These are phyloP conservation scores for Boletus fagicola DNA, from an alignment of 768 basidiomycete species.

Conservation along the genomic window DNA sequence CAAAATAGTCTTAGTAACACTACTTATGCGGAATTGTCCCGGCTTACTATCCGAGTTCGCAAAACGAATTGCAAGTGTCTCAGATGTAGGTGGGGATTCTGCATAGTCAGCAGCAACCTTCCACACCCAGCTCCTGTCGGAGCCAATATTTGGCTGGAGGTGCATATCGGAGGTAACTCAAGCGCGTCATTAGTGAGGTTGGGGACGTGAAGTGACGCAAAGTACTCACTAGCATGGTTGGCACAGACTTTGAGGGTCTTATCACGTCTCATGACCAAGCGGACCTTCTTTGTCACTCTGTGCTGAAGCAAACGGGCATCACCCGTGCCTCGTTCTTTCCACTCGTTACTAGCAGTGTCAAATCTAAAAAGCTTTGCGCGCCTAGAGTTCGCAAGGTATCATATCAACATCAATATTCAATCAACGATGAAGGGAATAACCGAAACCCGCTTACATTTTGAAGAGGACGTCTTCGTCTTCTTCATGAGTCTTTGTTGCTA, in stretches of 20 bases:
- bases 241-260: slow-evolving; percentile 99
- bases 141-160: slow-evolving; percentile 96
- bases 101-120: slow-evolving; percentile 95
- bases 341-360: slow-evolving; percentile 71
- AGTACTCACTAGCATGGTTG: slow-evolving; percentile 83
- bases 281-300: slow-evolving; percentile 86
- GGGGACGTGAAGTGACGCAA: neutral
- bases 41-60: slow-evolving; percentile 91
- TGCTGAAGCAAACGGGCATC: slow-evolving; percentile 91
- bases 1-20: slow-evolving; percentile 35
- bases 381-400: slow-evolving; percentile 48
- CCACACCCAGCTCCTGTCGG: slow-evolving; percentile 99
- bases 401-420: slow-evolving; percentile 5
- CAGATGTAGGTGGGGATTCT: slow-evolving; percentile 83
- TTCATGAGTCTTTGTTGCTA: slow-evolving; percentile 92
- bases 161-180: slow-evolving; percentile 87
- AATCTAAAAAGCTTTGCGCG: slow-evolving; percentile 99
- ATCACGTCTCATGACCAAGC: slow-evolving; percentile 99
- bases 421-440: neutral
- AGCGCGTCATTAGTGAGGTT: slow-evolving; percentile 4
- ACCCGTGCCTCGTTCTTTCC: slow-evolving; percentile 98
- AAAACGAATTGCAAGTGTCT: slow-evolving; percentile 97
- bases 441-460: slow-evolving; percentile 75
- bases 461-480: slow-evolving; percentile 91
- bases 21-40: neutral